Evolutionary conservation across 2,329 filamentous ascomycete genomes (phyloP).

Genomic region (Mariannaea elegans): DNA sequence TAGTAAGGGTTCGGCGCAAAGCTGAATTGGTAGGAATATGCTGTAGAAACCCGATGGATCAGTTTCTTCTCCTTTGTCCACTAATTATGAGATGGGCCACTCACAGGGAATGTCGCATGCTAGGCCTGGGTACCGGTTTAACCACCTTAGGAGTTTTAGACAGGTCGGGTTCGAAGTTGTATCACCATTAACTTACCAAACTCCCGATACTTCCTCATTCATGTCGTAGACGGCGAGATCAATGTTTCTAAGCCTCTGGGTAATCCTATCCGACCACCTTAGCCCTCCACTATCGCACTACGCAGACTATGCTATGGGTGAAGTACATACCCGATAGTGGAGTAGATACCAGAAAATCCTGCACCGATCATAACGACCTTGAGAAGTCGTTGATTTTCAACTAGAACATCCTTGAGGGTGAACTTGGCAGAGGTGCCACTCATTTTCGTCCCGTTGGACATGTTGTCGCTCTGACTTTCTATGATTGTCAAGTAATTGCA

Average conservation of each 20-base stretch:
- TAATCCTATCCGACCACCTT: not conserved
- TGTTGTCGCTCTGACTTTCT: too few relatives aligned
- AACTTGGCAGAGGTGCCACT: not conserved
- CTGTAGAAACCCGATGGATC: constrained; percentile 54
- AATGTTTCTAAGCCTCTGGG: constrained; percentile 2
- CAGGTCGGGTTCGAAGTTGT: too few relatives aligned
- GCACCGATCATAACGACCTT: constrained; percentile 17
- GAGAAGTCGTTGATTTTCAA: constrained; percentile 23
- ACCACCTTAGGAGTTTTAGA: too few relatives aligned
- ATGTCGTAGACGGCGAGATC: constrained; percentile 13
- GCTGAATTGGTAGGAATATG: constrained; percentile 70
- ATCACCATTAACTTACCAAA: constrained; percentile 5
- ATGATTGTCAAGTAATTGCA: too few relatives aligned
- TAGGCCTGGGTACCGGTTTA: constrained; percentile 8
- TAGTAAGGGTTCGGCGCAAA: constrained; percentile 68
- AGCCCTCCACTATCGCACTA: not conserved
- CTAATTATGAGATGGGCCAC: not conserved
- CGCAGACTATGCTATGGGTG: not conserved
- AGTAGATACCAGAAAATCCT: constrained; percentile 17
- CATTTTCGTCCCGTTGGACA: too few relatives aligned
- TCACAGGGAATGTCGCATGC: not conserved
- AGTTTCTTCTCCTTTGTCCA: too few relatives aligned
- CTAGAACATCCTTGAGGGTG: constrained; percentile 11
- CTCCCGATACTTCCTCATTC: constrained; percentile 1
- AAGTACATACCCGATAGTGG: constrained; percentile 12